A percentile compares a stretch with the other conserved stretches of the same genome.
phyloP scores from a whole-genome alignment of 257 asterid species.

The Penstemon davidsonii region DNA sequence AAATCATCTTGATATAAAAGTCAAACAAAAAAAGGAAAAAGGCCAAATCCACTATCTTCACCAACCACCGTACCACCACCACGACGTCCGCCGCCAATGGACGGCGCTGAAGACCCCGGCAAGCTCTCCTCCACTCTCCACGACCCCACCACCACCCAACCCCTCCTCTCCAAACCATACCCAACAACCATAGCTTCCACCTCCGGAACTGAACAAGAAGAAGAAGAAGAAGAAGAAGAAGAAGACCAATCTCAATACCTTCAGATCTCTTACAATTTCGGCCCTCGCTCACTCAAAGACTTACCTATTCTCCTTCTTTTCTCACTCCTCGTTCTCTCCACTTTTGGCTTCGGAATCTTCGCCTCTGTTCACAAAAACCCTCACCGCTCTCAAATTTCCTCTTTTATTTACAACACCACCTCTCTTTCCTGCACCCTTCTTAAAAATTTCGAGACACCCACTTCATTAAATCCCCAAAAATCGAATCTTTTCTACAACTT shows the following conservation, averaged over 20 bases:
- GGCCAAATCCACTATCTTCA: not conserved
- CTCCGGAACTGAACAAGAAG: slow-evolving; percentile 32
- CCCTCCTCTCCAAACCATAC: slow-evolving; percentile 52
- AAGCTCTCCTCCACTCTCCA: slow-evolving; percentile 44
- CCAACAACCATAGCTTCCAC: slow-evolving; percentile 49
- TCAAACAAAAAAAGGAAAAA: slow-evolving; percentile 27
- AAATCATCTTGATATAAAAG: slow-evolving; percentile 30
- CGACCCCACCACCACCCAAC: slow-evolving; percentile 42
- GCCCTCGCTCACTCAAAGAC: slow-evolving; percentile 69
- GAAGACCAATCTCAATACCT: slow-evolving; percentile 67
- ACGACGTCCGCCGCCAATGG: slow-evolving; percentile 45
- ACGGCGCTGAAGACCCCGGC: slow-evolving; percentile 56
- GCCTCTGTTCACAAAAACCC: slow-evolving; percentile 72
- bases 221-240: not conserved
- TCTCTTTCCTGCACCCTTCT: slow-evolving; percentile 59
- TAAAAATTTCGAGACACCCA: slow-evolving; percentile 24
- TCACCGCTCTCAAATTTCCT: slow-evolving; percentile 50
- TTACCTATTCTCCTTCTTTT: slow-evolving; percentile 67
- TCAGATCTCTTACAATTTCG: slow-evolving; percentile 90
- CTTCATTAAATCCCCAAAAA: slow-evolving; percentile 12
- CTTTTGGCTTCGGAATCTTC: slow-evolving; percentile 81
- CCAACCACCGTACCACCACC: slow-evolving; percentile 23
- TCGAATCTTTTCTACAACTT: not conserved
- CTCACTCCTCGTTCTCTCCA: slow-evolving; percentile 53
- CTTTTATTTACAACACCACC: slow-evolving; percentile 52